Conservation (phyloP, 1,284 basidiomycete species). For the Naganishia sp. region DNA sequence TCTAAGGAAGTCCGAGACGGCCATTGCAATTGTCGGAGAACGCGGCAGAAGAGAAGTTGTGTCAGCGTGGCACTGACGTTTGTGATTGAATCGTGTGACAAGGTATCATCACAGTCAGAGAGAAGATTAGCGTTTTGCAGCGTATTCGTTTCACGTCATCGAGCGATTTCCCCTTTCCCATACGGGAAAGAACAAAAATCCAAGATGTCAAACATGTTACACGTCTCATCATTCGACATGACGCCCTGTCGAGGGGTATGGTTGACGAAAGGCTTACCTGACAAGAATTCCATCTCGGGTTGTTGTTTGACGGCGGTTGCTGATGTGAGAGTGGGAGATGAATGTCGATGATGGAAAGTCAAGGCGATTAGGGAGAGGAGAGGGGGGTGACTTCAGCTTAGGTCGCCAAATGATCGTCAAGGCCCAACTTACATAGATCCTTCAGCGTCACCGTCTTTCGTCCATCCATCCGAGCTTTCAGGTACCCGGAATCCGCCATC, state of each 20-base stretch:
- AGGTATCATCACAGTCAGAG: constrained; percentile 1
- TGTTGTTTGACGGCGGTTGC: constrained; percentile 21
- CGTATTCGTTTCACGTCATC: constrained; percentile 15
- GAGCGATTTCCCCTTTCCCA: constrained; percentile 1
- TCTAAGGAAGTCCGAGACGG: constrained; percentile 2
- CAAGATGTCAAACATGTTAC: constrained; percentile 21
- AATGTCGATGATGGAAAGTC: neutral
- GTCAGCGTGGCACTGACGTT: neutral
- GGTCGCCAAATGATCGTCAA: no score
- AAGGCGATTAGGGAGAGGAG: neutral
- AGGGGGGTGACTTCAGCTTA: neutral
- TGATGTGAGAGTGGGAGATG: neutral
- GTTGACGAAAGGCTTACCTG: constrained; percentile 40
- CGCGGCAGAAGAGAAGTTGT: neutral
- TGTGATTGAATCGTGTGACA: neutral
- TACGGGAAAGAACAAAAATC: neutral
- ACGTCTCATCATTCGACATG: constrained; percentile 25
- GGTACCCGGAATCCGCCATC: constrained; percentile 53
- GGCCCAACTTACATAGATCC: constrained; percentile 42
- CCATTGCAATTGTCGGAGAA: no score
- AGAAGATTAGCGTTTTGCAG: constrained; percentile 25
- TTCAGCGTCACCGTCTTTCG: constrained; percentile 53
- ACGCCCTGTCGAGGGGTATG: neutral
- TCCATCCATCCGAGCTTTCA: constrained; percentile 52
- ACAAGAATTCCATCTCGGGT: constrained; percentile 50